A percentile compares a stretch with the other conserved stretches of the same genome.
These are phyloP conservation scores for Arthromyces matolae DNA, from an alignment of 768 basidiomycete genomes.

Conservation along the genomic window DNA sequence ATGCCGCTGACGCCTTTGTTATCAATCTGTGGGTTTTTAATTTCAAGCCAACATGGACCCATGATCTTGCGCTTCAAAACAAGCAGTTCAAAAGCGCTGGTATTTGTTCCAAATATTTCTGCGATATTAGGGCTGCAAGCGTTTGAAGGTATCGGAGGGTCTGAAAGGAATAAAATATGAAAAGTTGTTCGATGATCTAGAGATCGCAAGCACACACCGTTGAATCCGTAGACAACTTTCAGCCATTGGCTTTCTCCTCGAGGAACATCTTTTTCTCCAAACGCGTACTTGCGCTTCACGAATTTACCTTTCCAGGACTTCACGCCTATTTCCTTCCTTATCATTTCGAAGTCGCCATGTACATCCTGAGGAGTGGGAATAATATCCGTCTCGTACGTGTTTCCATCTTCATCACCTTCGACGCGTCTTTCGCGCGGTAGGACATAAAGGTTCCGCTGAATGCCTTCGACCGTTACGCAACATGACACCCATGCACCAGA, in stretches of 20 bases:
- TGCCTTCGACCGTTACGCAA: conserved; percentile 78
- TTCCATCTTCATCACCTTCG: conserved; percentile 53
- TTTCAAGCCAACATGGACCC: conserved; percentile 96
- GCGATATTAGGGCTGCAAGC: conserved; percentile 81
- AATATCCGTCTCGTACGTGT: conserved; percentile 68
- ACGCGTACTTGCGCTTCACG: conserved; percentile 89
- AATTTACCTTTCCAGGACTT: conserved; percentile 77
- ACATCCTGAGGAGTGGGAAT: conserved; percentile 71
- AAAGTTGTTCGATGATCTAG: not conserved
- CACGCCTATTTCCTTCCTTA: conserved; percentile 69
- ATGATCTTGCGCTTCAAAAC: conserved; percentile 96
- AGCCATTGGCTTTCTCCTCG: conserved; percentile 80
- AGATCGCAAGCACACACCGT: conserved; percentile 48
- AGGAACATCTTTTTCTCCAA: conserved; percentile 82
- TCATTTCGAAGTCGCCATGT: conserved; percentile 76
- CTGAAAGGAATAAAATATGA: conserved; percentile 38
- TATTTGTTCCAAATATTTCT: conserved; percentile 87
- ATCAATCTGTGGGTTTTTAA: conserved; percentile 73
- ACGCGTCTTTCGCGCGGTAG: conserved; percentile 71
- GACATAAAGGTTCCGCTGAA: conserved; percentile 89
- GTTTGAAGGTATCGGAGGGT: conserved; percentile 68
- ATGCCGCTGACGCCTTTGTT: conserved; percentile 78
- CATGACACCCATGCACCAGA: conserved; percentile 74
- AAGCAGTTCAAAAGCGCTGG: conserved; percentile 88
- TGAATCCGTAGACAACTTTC: conserved; percentile 90